Evolutionary conservation across 352 stramenopile species (phyloP).

Genomic region (Phytopythium montanum): DNA sequence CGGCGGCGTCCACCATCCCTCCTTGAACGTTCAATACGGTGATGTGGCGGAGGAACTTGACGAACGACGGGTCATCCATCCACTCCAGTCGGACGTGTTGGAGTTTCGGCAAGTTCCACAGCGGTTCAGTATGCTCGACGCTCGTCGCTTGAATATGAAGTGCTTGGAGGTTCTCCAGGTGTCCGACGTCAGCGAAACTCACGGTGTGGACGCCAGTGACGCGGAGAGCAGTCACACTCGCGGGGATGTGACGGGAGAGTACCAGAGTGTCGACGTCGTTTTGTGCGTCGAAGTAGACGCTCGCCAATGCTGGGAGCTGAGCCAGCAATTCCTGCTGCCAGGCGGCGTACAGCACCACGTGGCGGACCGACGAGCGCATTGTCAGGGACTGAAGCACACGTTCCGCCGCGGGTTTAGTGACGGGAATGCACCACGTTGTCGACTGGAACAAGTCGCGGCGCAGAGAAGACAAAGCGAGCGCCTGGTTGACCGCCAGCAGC

Average conservation of each 20-base stretch:
- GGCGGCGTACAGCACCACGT: not conserved
- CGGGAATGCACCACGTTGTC: slow-evolving; percentile 1
- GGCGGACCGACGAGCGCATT: not conserved
- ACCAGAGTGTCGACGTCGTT: not conserved
- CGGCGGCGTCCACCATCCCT: not conserved
- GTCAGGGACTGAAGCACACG: not conserved
- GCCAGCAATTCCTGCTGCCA: slow-evolving; percentile 1
- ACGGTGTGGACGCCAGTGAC: not conserved
- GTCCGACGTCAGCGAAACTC: not conserved
- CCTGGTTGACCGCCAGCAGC: slow-evolving; percentile 9
- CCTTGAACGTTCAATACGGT: not conserved
- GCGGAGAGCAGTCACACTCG: not conserved
- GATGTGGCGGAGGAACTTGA: not conserved
- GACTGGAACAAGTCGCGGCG: not conserved
- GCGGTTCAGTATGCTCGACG: not conserved
- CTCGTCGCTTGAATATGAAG: not conserved
- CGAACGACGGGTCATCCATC: not conserved
- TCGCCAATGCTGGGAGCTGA: not conserved
- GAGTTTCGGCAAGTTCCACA: not conserved
- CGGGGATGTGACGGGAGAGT: not conserved
- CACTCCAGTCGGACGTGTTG: not conserved
- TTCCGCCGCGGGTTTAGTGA: not conserved
- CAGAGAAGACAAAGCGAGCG: not conserved
- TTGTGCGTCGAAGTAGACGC: too few species aligned
- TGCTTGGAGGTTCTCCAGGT: not conserved